Conservation (phyloP, 2,329 filamentous ascomycete genomes). For the Fusarium acutatum region DNA sequence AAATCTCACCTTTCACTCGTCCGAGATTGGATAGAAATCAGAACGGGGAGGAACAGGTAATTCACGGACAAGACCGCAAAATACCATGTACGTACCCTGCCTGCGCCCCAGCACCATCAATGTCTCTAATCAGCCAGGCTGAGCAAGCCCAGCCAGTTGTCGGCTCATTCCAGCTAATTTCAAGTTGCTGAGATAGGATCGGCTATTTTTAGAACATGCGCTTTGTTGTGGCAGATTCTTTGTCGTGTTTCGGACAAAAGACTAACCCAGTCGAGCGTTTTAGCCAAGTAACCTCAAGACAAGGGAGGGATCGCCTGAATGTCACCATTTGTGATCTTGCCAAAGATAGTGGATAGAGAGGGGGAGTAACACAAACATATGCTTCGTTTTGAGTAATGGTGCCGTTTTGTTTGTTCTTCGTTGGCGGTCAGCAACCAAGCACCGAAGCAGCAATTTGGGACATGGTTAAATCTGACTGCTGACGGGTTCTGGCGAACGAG, state of each 20-base stretch:
- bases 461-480: conserved; percentile 40
- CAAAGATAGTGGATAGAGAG: neutral
- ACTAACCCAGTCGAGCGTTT: conserved; percentile 16
- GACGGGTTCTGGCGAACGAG: neutral
- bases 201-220: conserved; percentile 37
- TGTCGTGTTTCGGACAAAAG: conserved; percentile 35
- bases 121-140: conserved; percentile 1
- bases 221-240: conserved; percentile 30
- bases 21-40: neutral
- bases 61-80: conserved; percentile 4
- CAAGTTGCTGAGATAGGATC: conserved; percentile 12
- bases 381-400: neutral
- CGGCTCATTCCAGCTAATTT: conserved; percentile 37
- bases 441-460: conserved; percentile 4
- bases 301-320: conserved; percentile 20
- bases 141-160: conserved; percentile 13
- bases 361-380: conserved; percentile 9
- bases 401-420: conserved; percentile 1
- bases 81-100: neutral
- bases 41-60: conserved; percentile 3
- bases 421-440: conserved; percentile 33
- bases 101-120: conserved; percentile 32
- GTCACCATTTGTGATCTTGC: neutral
- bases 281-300: conserved; percentile 14
- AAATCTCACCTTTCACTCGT: neutral